Evolutionary conservation across 768 basidiomycete species (phyloP), one percentile per base, ranked within the genome.

Genomic region (Lyophyllum semitale): DNA sequence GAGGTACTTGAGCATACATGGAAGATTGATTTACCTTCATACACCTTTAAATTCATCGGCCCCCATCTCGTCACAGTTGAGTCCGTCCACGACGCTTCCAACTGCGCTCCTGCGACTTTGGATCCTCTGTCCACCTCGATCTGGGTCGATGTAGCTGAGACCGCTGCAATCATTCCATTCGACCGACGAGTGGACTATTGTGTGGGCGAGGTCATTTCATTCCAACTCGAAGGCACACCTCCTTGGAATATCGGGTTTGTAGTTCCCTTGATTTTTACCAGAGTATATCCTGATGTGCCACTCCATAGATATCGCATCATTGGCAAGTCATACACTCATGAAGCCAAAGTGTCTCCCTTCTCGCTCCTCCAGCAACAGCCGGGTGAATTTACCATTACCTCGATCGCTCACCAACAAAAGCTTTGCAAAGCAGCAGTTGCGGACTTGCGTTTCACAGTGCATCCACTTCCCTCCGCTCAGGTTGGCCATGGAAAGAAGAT

Each of bases 71-170:
- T 98, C 41, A 81, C 78, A 29, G 87, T 99, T 56, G 87, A 91
- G 42, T 84, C 84, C 0, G 78, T 98, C 11, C 73, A 77, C 12
- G 97, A 99, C 71, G 81, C 88, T 15, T 91, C 89, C 4, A 84
- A 80, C 29, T 98, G 97, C 71, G 87, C 86, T 48, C 88, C 93
- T 53, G 82, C 84, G 13, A 75, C 81, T 32, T 75, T 88, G 13
- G 84, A 91, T 56, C 84, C 84, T 2, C 68, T 82, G 32, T 72
- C 72, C 29, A 79, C 82, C 50, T 83, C 84, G 17, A 79, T 91
- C 35, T 90, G 88, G 88, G 82, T 95, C 12, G 93, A 98, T 61
- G 94, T 98, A n/a, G 92, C 94, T 2, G 97, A 99, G 71, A 93
- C 93, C 1, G 97, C 97, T 8, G 85, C 92, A 12, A 94, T 99